Evolutionary conservation across 2,329 filamentous ascomycete genomes (phyloP).

Genomic region (Fonsecaea monophora): DNA sequence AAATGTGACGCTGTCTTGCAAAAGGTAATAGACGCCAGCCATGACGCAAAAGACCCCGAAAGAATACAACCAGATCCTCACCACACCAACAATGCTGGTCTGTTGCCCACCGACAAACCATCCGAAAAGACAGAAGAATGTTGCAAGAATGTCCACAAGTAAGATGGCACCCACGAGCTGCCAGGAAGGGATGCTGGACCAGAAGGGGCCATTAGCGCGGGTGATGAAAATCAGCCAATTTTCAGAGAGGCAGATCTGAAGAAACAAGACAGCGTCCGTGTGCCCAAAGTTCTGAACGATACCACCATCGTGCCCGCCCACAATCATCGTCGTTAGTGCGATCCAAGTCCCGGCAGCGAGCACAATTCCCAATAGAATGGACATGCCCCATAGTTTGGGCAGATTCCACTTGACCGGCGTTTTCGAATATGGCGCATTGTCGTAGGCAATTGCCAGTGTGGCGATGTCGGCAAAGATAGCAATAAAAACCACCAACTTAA

Average conservation of each 20-base stretch:
- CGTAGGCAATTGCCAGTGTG: constrained; percentile 89
- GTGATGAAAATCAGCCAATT: constrained; percentile 98
- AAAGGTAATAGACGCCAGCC: constrained; percentile 78
- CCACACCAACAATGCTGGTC: constrained; percentile 81
- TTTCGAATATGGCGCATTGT: constrained; percentile 86
- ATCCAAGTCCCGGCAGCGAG: constrained; percentile 88
- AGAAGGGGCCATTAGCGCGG: constrained; percentile 89
- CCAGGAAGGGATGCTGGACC: constrained; percentile 88
- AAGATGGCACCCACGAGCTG: constrained; percentile 80
- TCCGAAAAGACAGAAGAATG: constrained; percentile 84
- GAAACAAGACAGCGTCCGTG: constrained; percentile 82
- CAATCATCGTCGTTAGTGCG: constrained; percentile 83
- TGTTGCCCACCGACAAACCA: constrained; percentile 72
- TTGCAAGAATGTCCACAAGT: constrained; percentile 81
- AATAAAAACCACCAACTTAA: constrained; percentile 89
- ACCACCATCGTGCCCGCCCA: constrained; percentile 71
- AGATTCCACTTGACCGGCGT: constrained; percentile 94
- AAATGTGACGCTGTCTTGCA: constrained; percentile 80
- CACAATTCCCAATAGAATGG: constrained; percentile 79
- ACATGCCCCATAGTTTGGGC: constrained; percentile 93
- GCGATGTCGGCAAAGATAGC: constrained; percentile 94
- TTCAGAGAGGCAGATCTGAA: constrained; percentile 87
- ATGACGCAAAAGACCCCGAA: constrained; percentile 87
- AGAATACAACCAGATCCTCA: constrained; percentile 90
- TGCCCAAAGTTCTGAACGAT: constrained; percentile 90